Evolutionary conservation across 768 basidiomycete genomes (phyloP), one percentile per base, ranked within the genome.

Genomic region (Tylopilus rubrobrunneus): DNA sequence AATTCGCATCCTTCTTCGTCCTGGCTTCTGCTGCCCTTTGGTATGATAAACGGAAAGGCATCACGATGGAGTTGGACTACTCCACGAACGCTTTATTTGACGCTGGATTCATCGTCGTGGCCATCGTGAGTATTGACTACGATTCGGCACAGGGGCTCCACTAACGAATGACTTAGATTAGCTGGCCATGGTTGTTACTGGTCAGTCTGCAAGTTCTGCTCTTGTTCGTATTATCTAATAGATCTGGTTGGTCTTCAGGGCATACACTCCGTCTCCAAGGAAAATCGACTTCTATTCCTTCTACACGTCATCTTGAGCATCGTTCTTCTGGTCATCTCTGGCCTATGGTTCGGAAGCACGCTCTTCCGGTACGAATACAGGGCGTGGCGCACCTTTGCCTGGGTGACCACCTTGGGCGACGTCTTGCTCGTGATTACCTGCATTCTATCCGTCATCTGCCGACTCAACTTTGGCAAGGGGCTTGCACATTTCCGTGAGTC

Each of bases 381-480:
- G 17, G 36, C 23, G 11, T 71, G 69, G 69, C 65, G 72, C 6
- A 80, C 80, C 61, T 81, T 82, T 51, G 74, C 77, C 5, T 75
- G 75, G 6, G 67, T 82, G 31, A 73, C 76, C 10, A 62, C 64
- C 9, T 39, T 75, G 5, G 64, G 78, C 0, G 78, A 76, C 55
- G 46, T 74, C 25, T 63, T 81, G 15, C 64, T 76, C 31, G 61
- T 79, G 8, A 56, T 67, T 7, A 76, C 78, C 5, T 68, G 73
- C n/a, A 53, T 70, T 29, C 56, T 82, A 10, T 79, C 75, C 7
- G 43, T 81, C 42, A 44, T 77, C n/a, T 83, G 81, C 63, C 72
- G 80, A 48, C 52, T 76, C 28, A 76, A 82, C 57, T 84, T 82
- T 60, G 81, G 78, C 10, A 78, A 75, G 59, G 82, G 81, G 2